Evolutionary conservation across 805 yeast genomes (phyloP), one percentile per base, ranked within the genome.

Genomic region (Cyberlindnera americana): DNA sequence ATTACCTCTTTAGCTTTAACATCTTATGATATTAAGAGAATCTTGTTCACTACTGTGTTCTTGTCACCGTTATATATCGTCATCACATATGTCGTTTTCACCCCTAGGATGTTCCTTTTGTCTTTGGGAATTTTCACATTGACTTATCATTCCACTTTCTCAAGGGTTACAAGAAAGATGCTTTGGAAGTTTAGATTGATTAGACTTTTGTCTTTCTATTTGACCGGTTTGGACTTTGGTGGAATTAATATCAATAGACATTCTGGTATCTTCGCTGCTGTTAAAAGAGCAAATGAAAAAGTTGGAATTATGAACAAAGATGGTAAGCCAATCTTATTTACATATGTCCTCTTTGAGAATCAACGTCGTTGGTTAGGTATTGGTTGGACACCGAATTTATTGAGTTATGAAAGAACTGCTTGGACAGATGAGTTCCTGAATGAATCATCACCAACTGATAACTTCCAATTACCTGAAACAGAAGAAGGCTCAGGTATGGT

Each of bases 401-500:
- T 93, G 46, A 82, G 95, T 35, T 91, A 91, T 58, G 99, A 91
- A 64, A 75, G 99, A 57, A 81, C 95, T 0, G 83, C 98, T 4
- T 91, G 98, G 97, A 90, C 98, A 0, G 99, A 91, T 59, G 97
- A 90, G 60, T 90, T 89, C 56, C 68, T 89, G 47, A 91, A 90
- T 61, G 96, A 89, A 58, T 75, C 87, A 1, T 78, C 83, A 6
- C 70, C 89, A 8, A 81, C 90, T 15, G 93, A 83, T 6, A 64
- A 72, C 15, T 91, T 91, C 62, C 78, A 80, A 58, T 67, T 91
- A 41, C 98, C 99, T 4, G 87, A 81, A 43, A 74, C 83, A 19
- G 77, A 83, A 29, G 74, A 69, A 15, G 73, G 73, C 14, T 71
- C 80, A 5, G 87, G 85, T 7, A 79, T 90, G 70, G 69, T 72